phyloP scores from a whole-genome alignment of 257 asterid species.

The Plectranthus barbatus region DNA sequence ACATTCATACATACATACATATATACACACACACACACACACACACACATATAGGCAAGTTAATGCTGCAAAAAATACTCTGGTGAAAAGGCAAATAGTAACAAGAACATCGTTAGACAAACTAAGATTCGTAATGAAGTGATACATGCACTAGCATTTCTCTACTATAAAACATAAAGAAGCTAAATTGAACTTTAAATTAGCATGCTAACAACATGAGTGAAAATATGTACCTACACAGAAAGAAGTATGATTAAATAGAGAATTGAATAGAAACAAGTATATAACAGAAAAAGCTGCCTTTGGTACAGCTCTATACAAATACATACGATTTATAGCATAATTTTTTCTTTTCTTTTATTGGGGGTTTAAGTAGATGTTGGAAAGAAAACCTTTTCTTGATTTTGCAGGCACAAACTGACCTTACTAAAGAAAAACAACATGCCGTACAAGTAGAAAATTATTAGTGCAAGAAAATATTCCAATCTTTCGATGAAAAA shows the following conservation, averaged over 20 bases:
- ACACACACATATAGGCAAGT: too few relatives aligned
- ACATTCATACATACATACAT: too few relatives aligned
- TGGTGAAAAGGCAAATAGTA: background rate
- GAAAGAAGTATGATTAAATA: background rate
- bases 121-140: background rate
- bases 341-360: background rate
- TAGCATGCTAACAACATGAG: background rate
- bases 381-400: background rate
- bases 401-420: background rate
- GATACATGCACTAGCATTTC: background rate
- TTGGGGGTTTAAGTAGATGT: background rate
- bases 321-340: too few relatives aligned
- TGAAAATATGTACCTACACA: background rate
- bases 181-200: background rate
- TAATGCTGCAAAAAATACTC: background rate
- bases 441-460: slow-evolving; percentile 9
- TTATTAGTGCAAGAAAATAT: slow-evolving; percentile 1
- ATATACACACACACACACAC: too few relatives aligned
- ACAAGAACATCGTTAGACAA: background rate
- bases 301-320: background rate
- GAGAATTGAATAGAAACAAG: background rate
- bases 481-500: background rate
- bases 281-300: background rate
- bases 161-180: background rate
- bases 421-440: background rate